phyloP scores from a whole-genome alignment of 305 asterid genomes.

The Fraxinus paxiana region DNA sequence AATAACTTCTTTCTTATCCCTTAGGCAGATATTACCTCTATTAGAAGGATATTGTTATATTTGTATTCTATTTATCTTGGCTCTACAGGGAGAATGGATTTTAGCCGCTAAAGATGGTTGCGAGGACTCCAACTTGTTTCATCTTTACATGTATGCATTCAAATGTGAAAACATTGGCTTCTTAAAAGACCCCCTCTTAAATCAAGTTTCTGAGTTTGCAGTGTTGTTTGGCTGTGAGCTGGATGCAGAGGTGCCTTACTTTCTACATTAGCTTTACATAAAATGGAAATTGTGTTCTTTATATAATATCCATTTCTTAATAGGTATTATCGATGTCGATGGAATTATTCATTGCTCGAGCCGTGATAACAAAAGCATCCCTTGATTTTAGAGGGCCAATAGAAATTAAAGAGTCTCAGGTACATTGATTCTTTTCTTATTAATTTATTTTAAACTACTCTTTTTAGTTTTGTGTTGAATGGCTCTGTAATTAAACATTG shows the following conservation, averaged over 20 bases:
- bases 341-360: conserved; percentile 91
- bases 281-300: conserved; percentile 21
- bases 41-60: neutral
- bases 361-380: conserved; percentile 71
- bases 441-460: conserved; percentile 17
- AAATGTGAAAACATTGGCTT: conserved; percentile 69
- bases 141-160: conserved; percentile 71
- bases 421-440: conserved; percentile 29
- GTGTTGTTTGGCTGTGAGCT: conserved; percentile 81
- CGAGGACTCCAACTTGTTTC: conserved; percentile 49
- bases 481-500: conserved; percentile 23
- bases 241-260: conserved; percentile 78
- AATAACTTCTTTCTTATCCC: conserved; percentile 1
- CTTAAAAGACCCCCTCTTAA: conserved; percentile 77
- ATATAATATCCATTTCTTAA: conserved; percentile 23
- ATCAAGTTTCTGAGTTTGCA: conserved; percentile 88
- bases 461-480: conserved; percentile 16
- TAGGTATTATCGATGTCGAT: conserved; percentile 89
- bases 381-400: conserved; percentile 61
- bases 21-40: neutral
- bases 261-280: conserved; percentile 14
- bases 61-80: conserved; percentile 4
- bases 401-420: conserved; percentile 71
- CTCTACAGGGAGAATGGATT: conserved; percentile 92
- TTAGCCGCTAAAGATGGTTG: conserved; percentile 54